Base-by-base conservation (phyloP, 179 eudicot genomes). In the Gypsophila paniculata region DNA sequence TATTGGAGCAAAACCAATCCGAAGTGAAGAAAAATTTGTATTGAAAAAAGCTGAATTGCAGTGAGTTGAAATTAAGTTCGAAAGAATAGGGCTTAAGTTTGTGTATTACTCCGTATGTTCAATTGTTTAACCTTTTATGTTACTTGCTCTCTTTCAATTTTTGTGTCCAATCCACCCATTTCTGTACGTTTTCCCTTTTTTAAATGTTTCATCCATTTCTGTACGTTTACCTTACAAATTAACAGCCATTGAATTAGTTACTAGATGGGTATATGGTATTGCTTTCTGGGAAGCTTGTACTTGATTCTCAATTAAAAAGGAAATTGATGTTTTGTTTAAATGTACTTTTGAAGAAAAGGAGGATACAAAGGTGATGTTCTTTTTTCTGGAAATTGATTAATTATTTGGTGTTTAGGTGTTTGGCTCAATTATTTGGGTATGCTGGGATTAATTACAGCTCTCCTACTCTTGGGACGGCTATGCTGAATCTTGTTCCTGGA, bases 401-500 rank as follows among this genome's bases (percentile, higher is more conserved):
- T 10, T 11, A n/a, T 44, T 62, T 52, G 65, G 26, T 74, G 4
- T 0, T 69, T 72, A 90, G 96, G 73, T 89, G 83, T 75, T 79
- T 79, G 66, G 84, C 82, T 23, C 91, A 93, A 78, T 59, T 93
- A 71, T 79, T 84, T 74, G 93, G 96, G 51, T 86, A 86, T 82
- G 76, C 85, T 66, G 97, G 90, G 52, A 82, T 91, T 32, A 76
- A 83, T 55, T 88, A 84, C 62, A 86, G 88, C 65, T 84, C 87
- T 69, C 84, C 96, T 6, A 79, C 89, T 64, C 89, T 93, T 73
- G 87, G 78, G 25, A 74, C 97, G 5, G 90, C 97, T 17, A 82
- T 93, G 88, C 85, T 93, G 72, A 93, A 93, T 80, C 91, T 93
- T 77, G 55, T 89, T 72, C 98, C 98, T 17, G 98, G 90, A 44